Conservation (phyloP, 176 grass and related monocot species). For the Thinopyrum elongatum region DNA sequence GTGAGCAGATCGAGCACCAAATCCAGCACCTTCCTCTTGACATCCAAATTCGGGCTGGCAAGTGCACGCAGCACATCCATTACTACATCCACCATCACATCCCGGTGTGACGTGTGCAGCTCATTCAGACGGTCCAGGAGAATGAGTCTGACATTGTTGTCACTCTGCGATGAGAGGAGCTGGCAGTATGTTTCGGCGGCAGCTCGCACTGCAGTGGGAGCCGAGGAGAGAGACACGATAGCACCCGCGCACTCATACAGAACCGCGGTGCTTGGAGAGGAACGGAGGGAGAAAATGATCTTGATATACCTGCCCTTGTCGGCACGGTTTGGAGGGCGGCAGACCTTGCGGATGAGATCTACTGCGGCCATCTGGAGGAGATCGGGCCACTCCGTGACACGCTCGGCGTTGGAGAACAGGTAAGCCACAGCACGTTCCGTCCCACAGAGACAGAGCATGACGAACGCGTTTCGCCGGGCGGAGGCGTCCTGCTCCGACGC, state of each 20-base stretch:
- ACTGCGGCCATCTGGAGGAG: conserved; percentile 69
- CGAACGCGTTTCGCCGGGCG: conserved; percentile 65
- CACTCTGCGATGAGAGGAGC: conserved; percentile 69
- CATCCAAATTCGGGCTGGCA: conserved; percentile 63
- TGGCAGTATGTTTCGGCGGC: conserved; percentile 66
- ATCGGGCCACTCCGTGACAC: conserved; percentile 58
- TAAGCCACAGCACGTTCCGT: conserved; percentile 58
- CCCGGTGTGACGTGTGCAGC: conserved; percentile 46
- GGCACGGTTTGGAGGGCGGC: conserved; percentile 42
- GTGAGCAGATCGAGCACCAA: conserved; percentile 70
- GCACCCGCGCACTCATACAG: conserved; percentile 61
- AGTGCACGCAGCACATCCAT: conserved; percentile 67
- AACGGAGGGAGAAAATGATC: conserved; percentile 60
- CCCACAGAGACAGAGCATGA: conserved; percentile 52
- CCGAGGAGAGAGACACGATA: conserved; percentile 59
- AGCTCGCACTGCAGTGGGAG: conserved; percentile 57
- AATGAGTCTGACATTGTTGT: conserved; percentile 82
- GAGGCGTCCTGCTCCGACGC: conserved; percentile 58
- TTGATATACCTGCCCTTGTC: conserved; percentile 71
- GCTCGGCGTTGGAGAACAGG: conserved; percentile 55
- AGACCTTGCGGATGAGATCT: conserved; percentile 73
- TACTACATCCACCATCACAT: conserved; percentile 71
- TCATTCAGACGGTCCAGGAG: conserved; percentile 69
- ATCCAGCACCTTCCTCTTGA: conserved; percentile 71
- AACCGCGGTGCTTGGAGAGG: conserved; percentile 39